Conservation (phyloP, 2,329 filamentous ascomycete genomes). For the Beauveria sp. region DNA sequence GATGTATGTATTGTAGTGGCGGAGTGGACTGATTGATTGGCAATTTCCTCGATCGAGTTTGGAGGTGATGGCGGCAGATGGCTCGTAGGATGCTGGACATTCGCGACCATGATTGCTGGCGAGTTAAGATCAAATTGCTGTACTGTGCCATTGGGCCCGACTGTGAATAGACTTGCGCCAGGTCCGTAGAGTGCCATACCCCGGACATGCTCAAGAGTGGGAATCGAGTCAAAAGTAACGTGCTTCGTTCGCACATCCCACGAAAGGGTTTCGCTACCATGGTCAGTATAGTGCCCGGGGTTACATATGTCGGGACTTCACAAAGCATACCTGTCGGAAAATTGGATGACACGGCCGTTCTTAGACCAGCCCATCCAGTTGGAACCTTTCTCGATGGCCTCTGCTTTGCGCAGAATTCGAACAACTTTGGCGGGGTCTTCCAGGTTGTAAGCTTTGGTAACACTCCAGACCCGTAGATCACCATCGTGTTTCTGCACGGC, state of each 20-base stretch:
- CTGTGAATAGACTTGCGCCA: slow-evolving; percentile 83
- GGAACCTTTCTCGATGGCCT: slow-evolving; percentile 63
- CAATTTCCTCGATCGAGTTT: slow-evolving; percentile 68
- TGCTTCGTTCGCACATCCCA: slow-evolving; percentile 99
- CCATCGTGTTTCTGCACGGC: slow-evolving; percentile 88
- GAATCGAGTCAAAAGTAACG: slow-evolving; percentile 81
- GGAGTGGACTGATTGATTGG: slow-evolving; percentile 40
- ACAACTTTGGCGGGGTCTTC: slow-evolving; percentile 81
- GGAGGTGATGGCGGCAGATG: slow-evolving; percentile 74
- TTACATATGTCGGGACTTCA: slow-evolving; percentile 14
- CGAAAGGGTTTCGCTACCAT: slow-evolving; percentile 69
- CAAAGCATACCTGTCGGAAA: slow-evolving; percentile 70
- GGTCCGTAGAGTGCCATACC: slow-evolving; percentile 85
- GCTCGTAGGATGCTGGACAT: slow-evolving; percentile 77
- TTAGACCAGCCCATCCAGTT: slow-evolving; percentile 99
- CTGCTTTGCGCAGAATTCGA: slow-evolving; percentile 72
- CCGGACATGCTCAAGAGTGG: slow-evolving; percentile 71
- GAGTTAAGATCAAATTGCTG: slow-evolving; percentile 95
- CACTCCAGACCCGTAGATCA: slow-evolving; percentile 92
- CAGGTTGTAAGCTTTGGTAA: slow-evolving; percentile 68
- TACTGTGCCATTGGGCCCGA: slow-evolving; percentile 79
- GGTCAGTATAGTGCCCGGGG: slow-evolving; percentile 25
- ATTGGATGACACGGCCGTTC: slow-evolving; percentile 92
- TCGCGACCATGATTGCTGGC: slow-evolving; percentile 69
- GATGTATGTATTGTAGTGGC: slow-evolving; percentile 41